Base-by-base conservation (phyloP, 2,329 filamentous ascomycete species). In the Fusarium sp. region DNA sequence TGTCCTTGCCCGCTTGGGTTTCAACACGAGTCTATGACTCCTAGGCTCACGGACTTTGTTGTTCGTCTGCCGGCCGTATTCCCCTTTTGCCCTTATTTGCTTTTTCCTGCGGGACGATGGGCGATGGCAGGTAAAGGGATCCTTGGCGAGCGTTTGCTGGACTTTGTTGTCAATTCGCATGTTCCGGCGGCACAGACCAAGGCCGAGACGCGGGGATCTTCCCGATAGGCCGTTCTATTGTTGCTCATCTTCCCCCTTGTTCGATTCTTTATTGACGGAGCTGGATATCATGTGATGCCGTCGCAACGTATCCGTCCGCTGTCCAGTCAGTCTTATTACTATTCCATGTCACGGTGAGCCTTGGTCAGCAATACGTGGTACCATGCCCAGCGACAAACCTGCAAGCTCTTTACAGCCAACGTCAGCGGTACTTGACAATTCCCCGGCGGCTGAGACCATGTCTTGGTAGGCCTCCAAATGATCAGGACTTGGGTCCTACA, bases 171-270 rank as follows among this genome's bases (percentile, higher is more conserved):
- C 62, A 72, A 70, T 71, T 68, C 52, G 38, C 63, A 74, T 65
- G 60, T 38, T 68, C 27, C 45, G 33, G 54, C 42, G 63, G 72
- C 67, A 68, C 66, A 71, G 68, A 61, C 61, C 70, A 74, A 50
- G 38, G 54, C 16, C 22, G 54, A 61, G 45, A 22, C 47, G 38
- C 74, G 77, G 77, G 74, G 71, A 68, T 71, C 62, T 50, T 74
- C 70, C 77, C 77, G 67, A 78, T 78, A 75, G 75, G 77, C 56
- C 42, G 57, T 67, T 40, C 52, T 45, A 36, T 47, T 25, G 63
- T 45, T 64, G 31, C 65, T 58, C 64, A 64, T 52, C 18, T 56
- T 47, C 27, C 57, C 64, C 66, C 67, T 74, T 69, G 62, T 64
- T 72, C 73, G 61, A 70, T 64, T 58, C 50, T 50, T 57, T 63